Evolutionary conservation across 2,329 filamentous ascomycete genomes (phyloP), one percentile per base, ranked within the genome.

Genomic region (Bipolaris sorokiniana): DNA sequence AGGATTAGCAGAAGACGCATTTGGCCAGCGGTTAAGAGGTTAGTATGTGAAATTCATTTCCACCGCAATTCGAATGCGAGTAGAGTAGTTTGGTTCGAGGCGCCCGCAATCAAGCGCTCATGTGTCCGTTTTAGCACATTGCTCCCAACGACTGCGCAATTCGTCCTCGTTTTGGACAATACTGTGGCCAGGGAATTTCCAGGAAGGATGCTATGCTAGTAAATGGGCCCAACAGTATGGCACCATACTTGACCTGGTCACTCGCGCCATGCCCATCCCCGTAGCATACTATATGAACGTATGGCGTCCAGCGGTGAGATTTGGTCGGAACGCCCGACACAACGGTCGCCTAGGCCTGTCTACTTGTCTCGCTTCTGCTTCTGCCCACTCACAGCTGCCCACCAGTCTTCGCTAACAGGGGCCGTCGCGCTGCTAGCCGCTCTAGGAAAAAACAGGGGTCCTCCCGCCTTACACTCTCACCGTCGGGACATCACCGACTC

Each of bases 241-340:
- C 26, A 42, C 36, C 26, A 54, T 26, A 46, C 34, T 65, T 60
- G 67, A 28, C 63, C 61, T 69, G 63, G 66, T 49, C 47, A 20
- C 44, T 63, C 53, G 61, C 63, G 55, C 16, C 50, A 23, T 42
- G 18, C 51, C 51, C 38, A 48, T 48, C 54, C 37, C 46, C 54
- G 33, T 13, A 56, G 50, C 48, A n/a, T 18, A 18, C 36, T 16
- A 38, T 16, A 38, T 38, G 49, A 48, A 28, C 26, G 53, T 56
- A 63, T 59, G 57, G 58, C 48, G 52, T 56, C 54, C 59, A 61
- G 66, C 66, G 66, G 66, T 69, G 66, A 64, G 61, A 46, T 62
- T 55, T 46, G 42, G 34, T 53, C 57, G 57, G 54, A 48, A 55
- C 53, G 53, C 48, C 65, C 67, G 65, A 64, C 38, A 23, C 41